A percentile compares a stretch with the other conserved stretches of the same genome.
These are phyloP conservation scores for Olyra latifolia DNA, from an alignment of 176 grass and related monocot genomes.

Conservation along the genomic window DNA sequence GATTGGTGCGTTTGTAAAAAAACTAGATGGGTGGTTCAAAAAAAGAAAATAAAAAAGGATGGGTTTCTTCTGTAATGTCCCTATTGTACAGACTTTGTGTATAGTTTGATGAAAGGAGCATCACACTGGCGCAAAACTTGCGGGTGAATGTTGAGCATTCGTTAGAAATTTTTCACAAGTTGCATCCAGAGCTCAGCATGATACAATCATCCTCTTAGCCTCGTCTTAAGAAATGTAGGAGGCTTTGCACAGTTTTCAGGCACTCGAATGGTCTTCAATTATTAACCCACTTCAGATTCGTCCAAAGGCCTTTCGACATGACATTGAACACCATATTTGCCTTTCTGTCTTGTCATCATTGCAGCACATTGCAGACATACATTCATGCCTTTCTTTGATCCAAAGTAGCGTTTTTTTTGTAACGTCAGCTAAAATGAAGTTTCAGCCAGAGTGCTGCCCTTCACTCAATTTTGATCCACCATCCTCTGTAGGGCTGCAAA, in stretches of 20 bases:
- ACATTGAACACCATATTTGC: too few species aligned
- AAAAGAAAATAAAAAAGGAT: too few species aligned
- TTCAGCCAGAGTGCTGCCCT: neutral
- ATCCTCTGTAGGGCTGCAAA: conserved; percentile 43
- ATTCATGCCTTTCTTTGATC: neutral
- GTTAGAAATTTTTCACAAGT: neutral
- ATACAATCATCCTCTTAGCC: neutral
- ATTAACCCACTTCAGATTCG: neutral
- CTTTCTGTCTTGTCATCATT: neutral
- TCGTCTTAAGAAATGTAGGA: neutral
- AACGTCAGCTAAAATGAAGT: neutral
- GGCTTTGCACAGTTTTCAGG: neutral
- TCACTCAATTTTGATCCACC: neutral
- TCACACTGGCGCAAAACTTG: neutral
- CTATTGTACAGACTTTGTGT: neutral
- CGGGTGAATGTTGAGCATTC: neutral
- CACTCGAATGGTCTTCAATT: neutral
- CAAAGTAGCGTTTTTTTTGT: neutral
- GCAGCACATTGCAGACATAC: neutral
- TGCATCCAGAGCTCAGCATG: neutral
- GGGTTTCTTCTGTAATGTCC: neutral
- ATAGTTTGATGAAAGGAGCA: neutral
- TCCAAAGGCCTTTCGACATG: neutral
- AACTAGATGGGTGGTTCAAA: too few species aligned
- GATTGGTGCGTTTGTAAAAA: neutral